Conservation (phyloP, 805 yeast genomes). For the Lachancea meyersii region DNA sequence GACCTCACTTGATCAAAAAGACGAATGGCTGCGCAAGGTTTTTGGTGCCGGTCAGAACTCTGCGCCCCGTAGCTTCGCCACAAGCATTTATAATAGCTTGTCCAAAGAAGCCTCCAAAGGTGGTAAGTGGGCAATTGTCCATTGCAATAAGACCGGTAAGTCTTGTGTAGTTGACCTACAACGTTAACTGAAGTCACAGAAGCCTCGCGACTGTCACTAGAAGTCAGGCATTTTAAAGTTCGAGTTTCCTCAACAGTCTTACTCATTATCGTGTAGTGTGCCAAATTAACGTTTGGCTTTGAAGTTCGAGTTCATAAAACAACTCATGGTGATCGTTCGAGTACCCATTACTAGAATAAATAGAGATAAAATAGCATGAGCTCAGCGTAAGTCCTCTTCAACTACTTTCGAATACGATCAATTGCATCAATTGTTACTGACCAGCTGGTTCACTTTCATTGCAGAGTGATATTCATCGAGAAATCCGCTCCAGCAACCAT, state of each 20-base stretch:
- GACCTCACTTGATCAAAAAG: conserved; percentile 67
- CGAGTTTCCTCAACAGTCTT: neutral
- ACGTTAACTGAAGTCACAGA: conserved; percentile 39
- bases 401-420: neutral
- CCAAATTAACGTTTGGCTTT: too few relatives aligned
- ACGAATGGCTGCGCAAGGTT: conserved; percentile 73
- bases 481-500: conserved; percentile 30
- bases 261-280: neutral
- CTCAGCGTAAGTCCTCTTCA: conserved; percentile 6
- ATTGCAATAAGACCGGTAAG: conserved; percentile 72
- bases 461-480: conserved; percentile 29
- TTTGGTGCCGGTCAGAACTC: conserved; percentile 70
- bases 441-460: conserved; percentile 1
- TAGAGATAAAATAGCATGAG: conserved; percentile 1
- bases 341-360: neutral
- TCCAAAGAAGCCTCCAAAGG: conserved; percentile 69
- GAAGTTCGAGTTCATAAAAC: too few relatives aligned
- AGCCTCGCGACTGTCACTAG: neutral
- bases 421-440: neutral
- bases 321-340: neutral
- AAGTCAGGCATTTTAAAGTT: too few relatives aligned
- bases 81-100: conserved; percentile 64
- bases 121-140: conserved; percentile 66
- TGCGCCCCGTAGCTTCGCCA: conserved; percentile 72
- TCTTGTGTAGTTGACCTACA: conserved; percentile 62